Evolutionary conservation across 2,329 filamentous ascomycete species (phyloP).

Genomic region (Oidium heveae): DNA sequence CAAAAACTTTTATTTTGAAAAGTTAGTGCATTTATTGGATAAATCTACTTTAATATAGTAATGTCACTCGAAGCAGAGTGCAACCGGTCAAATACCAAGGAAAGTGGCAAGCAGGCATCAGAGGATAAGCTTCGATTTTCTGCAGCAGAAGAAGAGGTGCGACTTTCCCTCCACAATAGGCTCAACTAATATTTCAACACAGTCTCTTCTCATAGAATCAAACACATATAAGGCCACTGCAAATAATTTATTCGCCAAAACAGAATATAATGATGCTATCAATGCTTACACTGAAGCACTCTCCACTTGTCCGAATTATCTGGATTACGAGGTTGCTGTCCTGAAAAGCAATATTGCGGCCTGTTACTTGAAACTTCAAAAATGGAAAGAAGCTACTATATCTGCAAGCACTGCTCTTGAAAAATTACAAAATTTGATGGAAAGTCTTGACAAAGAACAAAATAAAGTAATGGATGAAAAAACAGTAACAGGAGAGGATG

Average conservation of each 20-base stretch:
- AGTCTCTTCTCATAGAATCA: constrained; percentile 40
- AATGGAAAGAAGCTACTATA: constrained; percentile 65
- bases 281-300: constrained; percentile 63
- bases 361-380: constrained; percentile 59
- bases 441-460: neutral
- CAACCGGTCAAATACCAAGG: neutral
- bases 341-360: constrained; percentile 74
- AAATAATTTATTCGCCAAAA: constrained; percentile 52
- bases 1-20: too few relatives aligned
- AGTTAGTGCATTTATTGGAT: too few relatives aligned
- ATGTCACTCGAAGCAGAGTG: neutral
- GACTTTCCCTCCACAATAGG: neutral
- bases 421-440: constrained; percentile 35
- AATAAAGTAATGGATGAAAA: constrained; percentile 27
- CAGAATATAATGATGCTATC: constrained; percentile 53
- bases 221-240: constrained; percentile 48
- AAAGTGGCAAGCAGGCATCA: neutral
- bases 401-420: constrained; percentile 50
- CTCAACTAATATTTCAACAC: constrained; percentile 16
- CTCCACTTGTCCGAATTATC: constrained; percentile 53
- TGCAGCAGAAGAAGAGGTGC: neutral
- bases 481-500: constrained; percentile 28
- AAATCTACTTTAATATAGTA: too few relatives aligned
- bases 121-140: neutral
- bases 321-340: constrained; percentile 72